phyloP scores from a whole-genome alignment of 2,329 filamentous ascomycete species.

The Xylogone sp. region DNA sequence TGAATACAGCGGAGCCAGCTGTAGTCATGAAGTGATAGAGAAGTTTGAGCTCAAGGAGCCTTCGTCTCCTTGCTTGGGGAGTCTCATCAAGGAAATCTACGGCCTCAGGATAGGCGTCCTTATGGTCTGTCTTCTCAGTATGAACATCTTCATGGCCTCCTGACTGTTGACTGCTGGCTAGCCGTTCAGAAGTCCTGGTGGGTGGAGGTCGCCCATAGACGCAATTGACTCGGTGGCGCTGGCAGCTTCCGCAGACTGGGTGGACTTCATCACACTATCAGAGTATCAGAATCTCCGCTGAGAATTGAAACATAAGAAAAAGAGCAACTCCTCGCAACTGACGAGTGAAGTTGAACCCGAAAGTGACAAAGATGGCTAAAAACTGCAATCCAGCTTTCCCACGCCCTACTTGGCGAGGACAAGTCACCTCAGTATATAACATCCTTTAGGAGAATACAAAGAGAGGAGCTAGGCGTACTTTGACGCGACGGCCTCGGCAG shows the following conservation, averaged over 20 bases:
- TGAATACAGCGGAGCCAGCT: conserved; percentile 8
- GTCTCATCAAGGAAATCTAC: neutral
- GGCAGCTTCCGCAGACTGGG: conserved; percentile 15
- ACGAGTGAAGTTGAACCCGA: no score
- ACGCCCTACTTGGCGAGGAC: no score
- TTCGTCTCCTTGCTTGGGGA: conserved; percentile 12
- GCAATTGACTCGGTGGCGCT: conserved; percentile 13
- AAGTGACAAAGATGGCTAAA: neutral
- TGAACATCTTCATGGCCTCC: neutral
- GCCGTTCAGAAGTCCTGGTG: neutral
- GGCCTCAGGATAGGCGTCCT: neutral
- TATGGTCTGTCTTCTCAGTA: conserved; percentile 2
- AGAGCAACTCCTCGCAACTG: no score
- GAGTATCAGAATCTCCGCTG: neutral
- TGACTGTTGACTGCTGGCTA: neutral
- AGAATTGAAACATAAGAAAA: neutral
- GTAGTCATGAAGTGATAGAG: conserved; percentile 17
- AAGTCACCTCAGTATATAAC: no score
- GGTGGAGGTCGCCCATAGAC: conserved; percentile 6
- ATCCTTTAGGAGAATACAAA: neutral
- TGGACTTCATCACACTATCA: conserved; percentile 20
- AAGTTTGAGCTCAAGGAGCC: conserved; percentile 17
- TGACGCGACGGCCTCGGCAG: conserved; percentile 27
- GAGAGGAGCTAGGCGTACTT: conserved; percentile 17
- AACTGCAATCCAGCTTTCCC: neutral